Evolutionary conservation across 805 yeast genomes (phyloP).

Genomic region (Wickerhamomyces subpelliculosus): DNA sequence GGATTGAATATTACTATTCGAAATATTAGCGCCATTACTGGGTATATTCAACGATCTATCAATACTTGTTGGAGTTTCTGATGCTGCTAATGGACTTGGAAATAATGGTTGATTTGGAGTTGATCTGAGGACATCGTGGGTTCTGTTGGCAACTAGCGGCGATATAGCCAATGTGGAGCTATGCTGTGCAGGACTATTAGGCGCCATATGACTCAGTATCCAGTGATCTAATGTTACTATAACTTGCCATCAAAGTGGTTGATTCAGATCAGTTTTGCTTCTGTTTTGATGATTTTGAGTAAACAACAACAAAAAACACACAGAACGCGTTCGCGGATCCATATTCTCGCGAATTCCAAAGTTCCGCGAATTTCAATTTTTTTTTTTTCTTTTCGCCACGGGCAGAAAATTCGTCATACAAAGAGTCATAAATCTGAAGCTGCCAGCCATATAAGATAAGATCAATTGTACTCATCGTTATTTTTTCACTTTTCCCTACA

Average conservation of each 20-base stretch:
- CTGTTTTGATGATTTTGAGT: background rate
- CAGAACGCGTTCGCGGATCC: background rate
- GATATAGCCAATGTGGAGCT: constrained; percentile 70
- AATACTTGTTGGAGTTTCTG: constrained; percentile 1
- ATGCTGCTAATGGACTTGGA: constrained; percentile 29
- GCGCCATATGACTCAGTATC: background rate
- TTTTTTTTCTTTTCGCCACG: background rate
- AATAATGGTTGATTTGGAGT: constrained; percentile 39
- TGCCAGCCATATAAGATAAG: background rate
- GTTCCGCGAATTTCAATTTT: background rate
- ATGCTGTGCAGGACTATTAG: constrained; percentile 45
- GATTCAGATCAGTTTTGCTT: background rate
- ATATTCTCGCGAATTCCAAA: background rate
- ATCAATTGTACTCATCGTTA: too few species aligned
- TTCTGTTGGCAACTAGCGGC: constrained; percentile 41
- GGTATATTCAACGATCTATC: background rate
- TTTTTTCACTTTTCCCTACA: too few species aligned
- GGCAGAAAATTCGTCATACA: background rate
- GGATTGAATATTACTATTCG: background rate
- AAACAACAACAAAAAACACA: background rate
- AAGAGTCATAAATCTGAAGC: background rate
- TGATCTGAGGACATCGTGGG: constrained; percentile 33
- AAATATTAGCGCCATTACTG: background rate
- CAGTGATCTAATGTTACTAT: background rate
- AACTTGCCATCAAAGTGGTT: too few species aligned